Conservation (phyloP, 108 stramenopile species). For the Nitzschia sp. region DNA sequence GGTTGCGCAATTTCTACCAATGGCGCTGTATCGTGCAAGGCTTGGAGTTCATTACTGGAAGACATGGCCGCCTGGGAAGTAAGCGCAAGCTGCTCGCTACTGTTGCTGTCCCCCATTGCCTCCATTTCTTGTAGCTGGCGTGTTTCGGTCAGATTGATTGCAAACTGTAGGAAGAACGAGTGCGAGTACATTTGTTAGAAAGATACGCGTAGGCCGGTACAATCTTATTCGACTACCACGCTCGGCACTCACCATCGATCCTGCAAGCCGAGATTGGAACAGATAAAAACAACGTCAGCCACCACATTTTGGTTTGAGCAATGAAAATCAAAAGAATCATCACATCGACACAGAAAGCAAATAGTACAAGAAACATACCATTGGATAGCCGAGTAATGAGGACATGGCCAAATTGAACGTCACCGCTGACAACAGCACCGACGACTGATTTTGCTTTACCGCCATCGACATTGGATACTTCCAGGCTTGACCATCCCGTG, state of each 20-base stretch:
- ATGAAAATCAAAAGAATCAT: too few relatives aligned
- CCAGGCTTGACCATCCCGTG: constrained; percentile 64
- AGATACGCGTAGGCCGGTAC: too few relatives aligned
- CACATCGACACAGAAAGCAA: not conserved
- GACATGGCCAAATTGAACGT: constrained; percentile 77
- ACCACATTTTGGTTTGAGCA: too few relatives aligned
- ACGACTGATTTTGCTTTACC: constrained; percentile 21
- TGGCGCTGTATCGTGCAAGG: constrained; percentile 44
- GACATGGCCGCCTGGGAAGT: constrained; percentile 1
- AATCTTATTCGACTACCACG: too few relatives aligned
- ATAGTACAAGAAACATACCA: constrained; percentile 34
- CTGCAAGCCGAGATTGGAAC: not conserved
- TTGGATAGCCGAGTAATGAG: constrained; percentile 50
- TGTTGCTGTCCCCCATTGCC: constrained; percentile 6
- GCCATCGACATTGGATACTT: constrained; percentile 18
- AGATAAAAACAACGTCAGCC: not conserved
- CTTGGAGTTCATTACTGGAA: constrained; percentile 37
- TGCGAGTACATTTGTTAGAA: not conserved
- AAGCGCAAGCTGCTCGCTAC: constrained; percentile 32
- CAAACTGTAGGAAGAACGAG: constrained; percentile 1
- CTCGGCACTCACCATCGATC: constrained; percentile 27
- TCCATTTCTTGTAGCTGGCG: constrained; percentile 59
- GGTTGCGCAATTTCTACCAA: constrained; percentile 54
- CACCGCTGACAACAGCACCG: constrained; percentile 61
- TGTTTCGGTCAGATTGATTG: constrained; percentile 64